Percentiles rank a stretch among this genome's conserved stretches.
These are phyloP conservation scores for Mucor ambiguus DNA, from an alignment of 371 early-diverging fungal genomes.

Conservation along the genomic window DNA sequence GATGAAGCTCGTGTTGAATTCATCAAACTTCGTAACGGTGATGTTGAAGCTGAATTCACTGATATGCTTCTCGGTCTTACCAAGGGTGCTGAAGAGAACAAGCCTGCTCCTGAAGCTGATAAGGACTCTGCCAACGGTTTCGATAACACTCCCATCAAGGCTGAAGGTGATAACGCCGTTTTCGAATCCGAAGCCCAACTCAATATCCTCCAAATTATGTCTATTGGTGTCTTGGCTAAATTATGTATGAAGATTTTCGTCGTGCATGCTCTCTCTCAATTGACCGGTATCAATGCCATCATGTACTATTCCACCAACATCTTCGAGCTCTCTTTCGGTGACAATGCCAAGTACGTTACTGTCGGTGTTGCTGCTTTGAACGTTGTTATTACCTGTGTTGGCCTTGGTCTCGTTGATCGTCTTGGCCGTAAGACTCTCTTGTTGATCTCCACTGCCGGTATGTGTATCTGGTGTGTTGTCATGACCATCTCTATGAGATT, in stretches of 20 bases:
- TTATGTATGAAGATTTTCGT: slow-evolving; percentile 60
- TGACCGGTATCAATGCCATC: slow-evolving; percentile 72
- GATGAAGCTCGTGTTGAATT: slow-evolving; percentile 65
- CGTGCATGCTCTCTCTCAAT: slow-evolving; percentile 54
- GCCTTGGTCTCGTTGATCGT: slow-evolving; percentile 56
- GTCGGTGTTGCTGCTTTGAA: slow-evolving; percentile 53
- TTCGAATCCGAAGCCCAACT: slow-evolving; percentile 35
- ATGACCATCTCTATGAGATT: slow-evolving; percentile 47
- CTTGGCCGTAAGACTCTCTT: slow-evolving; percentile 67
- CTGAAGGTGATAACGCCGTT: slow-evolving; percentile 24
- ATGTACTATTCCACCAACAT: slow-evolving; percentile 62
- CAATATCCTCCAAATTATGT: slow-evolving; percentile 34
- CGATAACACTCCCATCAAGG: slow-evolving; percentile 17
- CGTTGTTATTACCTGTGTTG: slow-evolving; percentile 53
- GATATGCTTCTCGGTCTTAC: slow-evolving; percentile 58
- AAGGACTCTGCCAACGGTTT: slow-evolving; percentile 25
- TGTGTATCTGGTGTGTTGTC: slow-evolving; percentile 42
- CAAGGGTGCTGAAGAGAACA: slow-evolving; percentile 29
- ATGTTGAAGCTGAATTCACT: slow-evolving; percentile 62
- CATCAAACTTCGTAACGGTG: slow-evolving; percentile 60
- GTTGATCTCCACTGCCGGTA: slow-evolving; percentile 50
- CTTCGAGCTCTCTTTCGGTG: slow-evolving; percentile 41
- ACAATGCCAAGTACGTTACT: slow-evolving; percentile 40
- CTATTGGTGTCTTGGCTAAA: slow-evolving; percentile 35
- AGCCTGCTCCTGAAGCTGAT: slow-evolving; percentile 17